Percentiles rank a stretch among this genome's conserved stretches.
These are phyloP conservation scores for Tuber microsphaerosporum DNA, from an alignment of 495 filamentous ascomycete species.

Conservation along the genomic window DNA sequence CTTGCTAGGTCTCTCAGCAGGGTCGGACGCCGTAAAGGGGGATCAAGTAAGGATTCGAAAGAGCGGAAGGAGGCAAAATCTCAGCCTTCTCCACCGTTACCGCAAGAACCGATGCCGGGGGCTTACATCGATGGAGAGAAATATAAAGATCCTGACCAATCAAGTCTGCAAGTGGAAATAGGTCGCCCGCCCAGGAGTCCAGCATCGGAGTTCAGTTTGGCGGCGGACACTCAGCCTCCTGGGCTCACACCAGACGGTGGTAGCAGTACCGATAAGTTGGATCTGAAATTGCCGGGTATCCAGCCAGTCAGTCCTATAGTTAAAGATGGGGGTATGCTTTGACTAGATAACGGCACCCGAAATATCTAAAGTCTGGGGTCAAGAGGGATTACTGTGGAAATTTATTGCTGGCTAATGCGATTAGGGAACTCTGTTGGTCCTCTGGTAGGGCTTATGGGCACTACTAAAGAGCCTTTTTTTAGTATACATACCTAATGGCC, in stretches of 20 bases:
- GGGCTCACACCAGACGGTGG: background rate
- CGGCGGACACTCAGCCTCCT: background rate
- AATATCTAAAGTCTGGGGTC: background rate
- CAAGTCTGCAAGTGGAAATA: conserved; percentile 30
- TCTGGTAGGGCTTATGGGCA: conserved; percentile 22
- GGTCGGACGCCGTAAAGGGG: conserved; percentile 20
- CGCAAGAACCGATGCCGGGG: conserved; percentile 16
- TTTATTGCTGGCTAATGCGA: background rate
- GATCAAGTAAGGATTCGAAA: conserved; percentile 15
- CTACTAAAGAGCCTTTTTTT: conserved; percentile 38
- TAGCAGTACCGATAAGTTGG: conserved; percentile 10
- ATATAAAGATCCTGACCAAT: conserved; percentile 25
- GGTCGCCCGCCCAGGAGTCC: conserved; percentile 26
- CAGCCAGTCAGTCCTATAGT: conserved; percentile 30
- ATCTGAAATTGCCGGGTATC: conserved; percentile 24
- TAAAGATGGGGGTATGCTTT: conserved; percentile 26
- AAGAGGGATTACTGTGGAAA: background rate
- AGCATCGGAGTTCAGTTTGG: conserved; percentile 25
- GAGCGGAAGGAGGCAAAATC: conserved; percentile 17
- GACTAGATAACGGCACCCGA: background rate
- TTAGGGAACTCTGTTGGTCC: conserved; percentile 21
- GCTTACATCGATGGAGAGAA: conserved; percentile 20
- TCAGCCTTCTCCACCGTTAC: conserved; percentile 28
- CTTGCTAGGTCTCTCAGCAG: conserved; percentile 25
- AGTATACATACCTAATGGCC: conserved; percentile 48